A percentile compares a stretch with the other conserved stretches of the same genome.
phyloP scores from a whole-genome alignment of 148 eudicot species.

The Fagopyrum esculentum region DNA sequence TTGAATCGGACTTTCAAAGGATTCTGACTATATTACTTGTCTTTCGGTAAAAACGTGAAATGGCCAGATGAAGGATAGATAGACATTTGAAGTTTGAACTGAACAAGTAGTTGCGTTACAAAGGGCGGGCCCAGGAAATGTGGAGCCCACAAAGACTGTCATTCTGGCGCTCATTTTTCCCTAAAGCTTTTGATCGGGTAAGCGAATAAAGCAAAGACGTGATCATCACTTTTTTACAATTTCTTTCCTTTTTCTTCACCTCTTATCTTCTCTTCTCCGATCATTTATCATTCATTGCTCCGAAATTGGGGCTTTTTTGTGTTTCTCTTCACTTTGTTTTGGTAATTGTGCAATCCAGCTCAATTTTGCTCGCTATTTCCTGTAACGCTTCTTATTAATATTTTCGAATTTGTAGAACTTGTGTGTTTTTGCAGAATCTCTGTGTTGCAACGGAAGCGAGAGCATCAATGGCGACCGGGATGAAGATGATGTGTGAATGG shows the following conservation, averaged over 20 bases:
- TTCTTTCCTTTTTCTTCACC: not conserved
- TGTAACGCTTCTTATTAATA: not conserved
- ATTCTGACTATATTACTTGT: too few species aligned
- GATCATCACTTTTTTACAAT: constrained; percentile 5
- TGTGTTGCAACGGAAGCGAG: too few species aligned
- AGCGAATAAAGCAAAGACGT: constrained; percentile 10
- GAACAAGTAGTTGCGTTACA: not conserved
- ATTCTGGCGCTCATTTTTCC: not conserved
- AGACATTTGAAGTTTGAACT: too few species aligned
- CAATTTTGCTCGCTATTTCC: not conserved
- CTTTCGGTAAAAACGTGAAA: too few species aligned
- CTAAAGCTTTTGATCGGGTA: not conserved
- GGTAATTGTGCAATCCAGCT: not conserved
- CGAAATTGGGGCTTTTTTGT: not conserved
- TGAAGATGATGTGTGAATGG: not conserved
- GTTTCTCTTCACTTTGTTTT: not conserved
- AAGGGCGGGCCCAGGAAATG: not conserved
- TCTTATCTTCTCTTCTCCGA: not conserved
- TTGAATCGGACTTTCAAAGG: too few species aligned
- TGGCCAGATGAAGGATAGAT: too few species aligned
- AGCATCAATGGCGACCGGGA: not conserved
- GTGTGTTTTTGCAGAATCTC: not conserved
- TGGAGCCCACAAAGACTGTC: not conserved
- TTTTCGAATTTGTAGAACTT: not conserved
- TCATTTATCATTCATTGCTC: not conserved